Evolutionary conservation across 208 protist genomes (phyloP).

Genomic region (Angomonas ambiguus): DNA sequence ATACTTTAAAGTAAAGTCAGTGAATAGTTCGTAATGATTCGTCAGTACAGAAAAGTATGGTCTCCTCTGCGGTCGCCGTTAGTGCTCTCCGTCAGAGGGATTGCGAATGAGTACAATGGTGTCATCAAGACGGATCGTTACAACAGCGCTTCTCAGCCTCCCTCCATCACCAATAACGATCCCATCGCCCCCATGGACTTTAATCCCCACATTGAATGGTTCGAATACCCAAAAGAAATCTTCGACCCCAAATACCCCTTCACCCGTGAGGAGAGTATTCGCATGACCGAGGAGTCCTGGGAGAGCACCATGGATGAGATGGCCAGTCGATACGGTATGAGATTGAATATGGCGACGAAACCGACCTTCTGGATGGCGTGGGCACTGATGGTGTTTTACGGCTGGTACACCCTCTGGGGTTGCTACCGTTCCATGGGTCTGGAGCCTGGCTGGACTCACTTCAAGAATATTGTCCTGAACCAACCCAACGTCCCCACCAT

Average conservation of each 20-base stretch:
- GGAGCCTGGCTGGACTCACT: constrained; percentile 81
- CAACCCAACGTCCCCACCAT: constrained; percentile 73
- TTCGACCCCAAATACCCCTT: constrained; percentile 89
- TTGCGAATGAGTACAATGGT: constrained; percentile 58
- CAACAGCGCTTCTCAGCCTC: constrained; percentile 41
- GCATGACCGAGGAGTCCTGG: constrained; percentile 87
- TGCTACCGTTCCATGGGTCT: constrained; percentile 85
- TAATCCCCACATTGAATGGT: constrained; percentile 91
- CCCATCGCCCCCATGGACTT: constrained; percentile 87
- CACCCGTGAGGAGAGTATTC: constrained; percentile 87
- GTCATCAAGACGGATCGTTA: constrained; percentile 23
- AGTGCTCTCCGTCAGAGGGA: neutral
- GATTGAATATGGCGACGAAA: constrained; percentile 80
- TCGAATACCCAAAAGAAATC: constrained; percentile 88
- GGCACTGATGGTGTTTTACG: constrained; percentile 78
- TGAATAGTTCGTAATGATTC: neutral
- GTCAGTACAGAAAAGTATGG: neutral
- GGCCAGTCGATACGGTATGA: constrained; percentile 85
- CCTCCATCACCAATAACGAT: constrained; percentile 72
- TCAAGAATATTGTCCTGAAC: constrained; percentile 59
- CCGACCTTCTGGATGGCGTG: constrained; percentile 87
- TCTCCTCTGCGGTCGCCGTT: neutral
- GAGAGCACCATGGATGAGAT: constrained; percentile 89
- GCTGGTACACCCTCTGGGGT: constrained; percentile 86
- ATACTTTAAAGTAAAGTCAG: neutral